phyloP scores from a whole-genome alignment of 768 basidiomycete genomes.

The Kwoniella sp. region DNA sequence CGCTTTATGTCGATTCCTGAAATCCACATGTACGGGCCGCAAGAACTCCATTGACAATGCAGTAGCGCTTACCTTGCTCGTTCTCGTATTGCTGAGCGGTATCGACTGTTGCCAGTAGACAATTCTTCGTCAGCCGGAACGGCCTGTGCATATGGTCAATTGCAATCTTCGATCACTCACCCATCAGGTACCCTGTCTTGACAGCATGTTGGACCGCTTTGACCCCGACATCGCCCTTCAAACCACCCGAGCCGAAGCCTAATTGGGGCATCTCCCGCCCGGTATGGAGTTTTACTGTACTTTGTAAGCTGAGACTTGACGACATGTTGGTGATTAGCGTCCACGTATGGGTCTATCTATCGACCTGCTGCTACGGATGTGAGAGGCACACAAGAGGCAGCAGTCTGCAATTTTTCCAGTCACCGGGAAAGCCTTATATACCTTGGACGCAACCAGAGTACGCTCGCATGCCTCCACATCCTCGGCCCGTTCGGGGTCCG shows the following conservation, averaged over 20 bases:
- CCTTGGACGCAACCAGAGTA: no score
- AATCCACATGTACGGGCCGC: no score
- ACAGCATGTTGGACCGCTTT: conserved; percentile 20
- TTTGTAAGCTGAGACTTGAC: conserved; percentile 8
- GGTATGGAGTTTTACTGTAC: conserved; percentile 18
- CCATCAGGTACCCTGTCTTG: conserved; percentile 24
- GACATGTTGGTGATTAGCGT: conserved; percentile 5
- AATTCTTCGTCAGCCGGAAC: conserved; percentile 1
- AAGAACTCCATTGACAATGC: background rate
- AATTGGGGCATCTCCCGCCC: conserved; percentile 23
- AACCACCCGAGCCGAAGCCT: conserved; percentile 23
- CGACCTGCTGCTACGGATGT: no score
- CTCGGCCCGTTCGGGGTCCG: background rate
- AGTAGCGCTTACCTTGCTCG: conserved; percentile 39
- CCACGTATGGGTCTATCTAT: no score
- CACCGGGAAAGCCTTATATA: background rate
- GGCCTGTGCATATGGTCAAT: background rate
- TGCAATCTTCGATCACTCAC: conserved; percentile 3
- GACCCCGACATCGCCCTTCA: conserved; percentile 21
- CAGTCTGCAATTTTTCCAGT: no score
- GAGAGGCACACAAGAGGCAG: no score
- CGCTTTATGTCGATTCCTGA: no score
- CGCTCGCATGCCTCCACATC: background rate
- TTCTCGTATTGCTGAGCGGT: conserved; percentile 44
- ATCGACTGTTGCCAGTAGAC: no score